phyloP scores from a whole-genome alignment of 2,329 filamentous ascomycete genomes.

The Trichoderma afroharzianum region DNA sequence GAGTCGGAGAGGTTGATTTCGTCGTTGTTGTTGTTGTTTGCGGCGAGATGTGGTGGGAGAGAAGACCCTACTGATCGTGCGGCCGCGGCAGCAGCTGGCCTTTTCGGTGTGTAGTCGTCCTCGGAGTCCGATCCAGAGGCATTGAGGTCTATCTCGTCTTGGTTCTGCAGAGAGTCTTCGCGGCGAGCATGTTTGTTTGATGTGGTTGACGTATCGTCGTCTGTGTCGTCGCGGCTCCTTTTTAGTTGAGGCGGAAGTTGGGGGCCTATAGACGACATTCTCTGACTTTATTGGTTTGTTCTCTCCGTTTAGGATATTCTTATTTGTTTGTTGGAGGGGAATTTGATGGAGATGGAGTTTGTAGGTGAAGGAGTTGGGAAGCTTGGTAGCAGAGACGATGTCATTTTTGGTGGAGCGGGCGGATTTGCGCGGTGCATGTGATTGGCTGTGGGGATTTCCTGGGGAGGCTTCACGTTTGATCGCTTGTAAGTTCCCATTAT shows the following conservation, averaged over 20 bases:
- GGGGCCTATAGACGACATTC: slow-evolving; percentile 63
- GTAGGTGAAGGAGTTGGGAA: not conserved
- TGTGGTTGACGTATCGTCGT: slow-evolving; percentile 39
- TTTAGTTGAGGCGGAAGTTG: slow-evolving; percentile 64
- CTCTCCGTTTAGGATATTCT: not conserved
- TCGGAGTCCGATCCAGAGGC: slow-evolving; percentile 36
- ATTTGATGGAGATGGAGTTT: not conserved
- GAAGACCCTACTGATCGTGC: slow-evolving; percentile 18
- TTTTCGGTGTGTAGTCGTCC: slow-evolving; percentile 39
- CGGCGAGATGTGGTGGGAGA: slow-evolving; percentile 6
- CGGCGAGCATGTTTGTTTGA: slow-evolving; percentile 42
- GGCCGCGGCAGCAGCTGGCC: not conserved
- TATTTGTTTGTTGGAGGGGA: not conserved
- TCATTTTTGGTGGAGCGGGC: not conserved
- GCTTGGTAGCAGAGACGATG: not conserved
- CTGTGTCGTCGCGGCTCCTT: slow-evolving; percentile 46
- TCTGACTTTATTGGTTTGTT: not conserved
- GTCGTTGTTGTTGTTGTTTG: slow-evolving; percentile 36
- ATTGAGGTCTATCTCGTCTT: slow-evolving; percentile 45
- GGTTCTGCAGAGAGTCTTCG: slow-evolving; percentile 35
- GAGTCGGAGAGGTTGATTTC: slow-evolving; percentile 39
- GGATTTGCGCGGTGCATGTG: slow-evolving; percentile 6
- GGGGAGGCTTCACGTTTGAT: not conserved
- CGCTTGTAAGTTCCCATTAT: not conserved
- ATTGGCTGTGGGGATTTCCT: not conserved